A percentile compares a stretch with the other conserved stretches of the same genome.
Conservation (phyloP, 768 basidiomycete genomes). For the Porphyrellus cyaneotinctus region DNA sequence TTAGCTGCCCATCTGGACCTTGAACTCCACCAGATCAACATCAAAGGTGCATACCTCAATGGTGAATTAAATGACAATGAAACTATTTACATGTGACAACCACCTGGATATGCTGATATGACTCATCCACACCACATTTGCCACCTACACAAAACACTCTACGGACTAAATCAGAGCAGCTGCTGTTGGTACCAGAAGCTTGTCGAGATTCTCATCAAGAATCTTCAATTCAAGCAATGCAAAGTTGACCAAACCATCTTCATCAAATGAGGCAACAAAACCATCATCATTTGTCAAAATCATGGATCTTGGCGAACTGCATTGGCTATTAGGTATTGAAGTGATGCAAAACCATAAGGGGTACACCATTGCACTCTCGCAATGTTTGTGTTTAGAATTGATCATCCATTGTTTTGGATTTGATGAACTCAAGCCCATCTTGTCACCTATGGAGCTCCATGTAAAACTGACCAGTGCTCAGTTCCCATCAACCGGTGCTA, state of each 20-base stretch:
- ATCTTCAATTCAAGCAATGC: not conserved
- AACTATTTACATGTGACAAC: no score
- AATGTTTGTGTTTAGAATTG: constrained; percentile 27
- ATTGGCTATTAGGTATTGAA: constrained; percentile 10
- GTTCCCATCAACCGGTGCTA: constrained; percentile 19
- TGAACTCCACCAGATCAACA: not conserved
- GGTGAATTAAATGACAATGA: no score
- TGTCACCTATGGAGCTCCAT: no score
- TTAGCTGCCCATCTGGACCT: not conserved
- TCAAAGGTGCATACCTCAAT: no score
- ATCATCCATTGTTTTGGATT: constrained; percentile 31
- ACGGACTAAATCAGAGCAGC: not conserved
- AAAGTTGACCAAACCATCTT: not conserved
- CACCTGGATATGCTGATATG: no score
- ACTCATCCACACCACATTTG: no score
- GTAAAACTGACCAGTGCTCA: constrained; percentile 18
- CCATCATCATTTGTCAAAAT: not conserved
- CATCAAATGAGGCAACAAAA: not conserved
- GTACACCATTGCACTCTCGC: not conserved
- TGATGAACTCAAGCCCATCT: no score
- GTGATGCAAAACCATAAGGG: not conserved
- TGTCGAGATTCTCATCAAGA: no score
- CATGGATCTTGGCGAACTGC: not conserved
- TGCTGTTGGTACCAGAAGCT: not conserved
- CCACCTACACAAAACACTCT: no score